These are phyloP conservation scores for Candida insectorum DNA, from an alignment of 805 yeast species.

Conservation along the genomic window DNA sequence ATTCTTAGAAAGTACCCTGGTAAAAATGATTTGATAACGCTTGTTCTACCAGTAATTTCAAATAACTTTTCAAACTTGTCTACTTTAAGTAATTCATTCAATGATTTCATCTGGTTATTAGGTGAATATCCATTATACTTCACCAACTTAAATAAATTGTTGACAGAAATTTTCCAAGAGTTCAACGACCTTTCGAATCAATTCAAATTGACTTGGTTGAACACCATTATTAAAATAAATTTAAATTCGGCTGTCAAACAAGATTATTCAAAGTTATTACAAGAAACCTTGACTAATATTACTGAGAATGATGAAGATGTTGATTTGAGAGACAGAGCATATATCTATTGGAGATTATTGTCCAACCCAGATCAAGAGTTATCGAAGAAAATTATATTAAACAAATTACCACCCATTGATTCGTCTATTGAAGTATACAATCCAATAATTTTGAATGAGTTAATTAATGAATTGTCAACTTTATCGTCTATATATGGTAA, in stretches of 20 bases:
- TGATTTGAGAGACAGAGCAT: conserved; percentile 79
- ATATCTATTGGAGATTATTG: conserved; percentile 73
- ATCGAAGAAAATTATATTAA: conserved; percentile 53
- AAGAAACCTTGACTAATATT: conserved; percentile 56
- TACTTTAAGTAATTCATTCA: conserved; percentile 48
- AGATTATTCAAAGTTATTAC: conserved; percentile 44
- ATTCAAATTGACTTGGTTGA: conserved; percentile 58
- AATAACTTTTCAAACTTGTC: conserved; percentile 21
- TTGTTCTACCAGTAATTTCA: conserved; percentile 54
- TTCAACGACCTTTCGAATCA: conserved; percentile 53
- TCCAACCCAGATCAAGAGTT: conserved; percentile 42
- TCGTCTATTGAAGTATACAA: conserved; percentile 72
- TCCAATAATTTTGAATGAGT: conserved; percentile 60
- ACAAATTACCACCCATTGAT: conserved; percentile 66
- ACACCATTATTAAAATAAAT: conserved; percentile 59
- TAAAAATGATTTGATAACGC: conserved; percentile 43
- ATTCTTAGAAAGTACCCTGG: conserved; percentile 65
- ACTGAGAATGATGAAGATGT: conserved; percentile 67
- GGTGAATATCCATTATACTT: conserved; percentile 69
- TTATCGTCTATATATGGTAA: conserved; percentile 87
- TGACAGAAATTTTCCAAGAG: conserved; percentile 40
- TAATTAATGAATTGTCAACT: conserved; percentile 75
- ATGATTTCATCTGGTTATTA: conserved; percentile 64
- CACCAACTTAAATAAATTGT: conserved; percentile 46
- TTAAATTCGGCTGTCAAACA: conserved; percentile 13